A percentile compares a stretch with the other conserved stretches of the same genome.
phyloP scores from a whole-genome alignment of 768 basidiomycete genomes.

The Hygrophorus russula region DNA sequence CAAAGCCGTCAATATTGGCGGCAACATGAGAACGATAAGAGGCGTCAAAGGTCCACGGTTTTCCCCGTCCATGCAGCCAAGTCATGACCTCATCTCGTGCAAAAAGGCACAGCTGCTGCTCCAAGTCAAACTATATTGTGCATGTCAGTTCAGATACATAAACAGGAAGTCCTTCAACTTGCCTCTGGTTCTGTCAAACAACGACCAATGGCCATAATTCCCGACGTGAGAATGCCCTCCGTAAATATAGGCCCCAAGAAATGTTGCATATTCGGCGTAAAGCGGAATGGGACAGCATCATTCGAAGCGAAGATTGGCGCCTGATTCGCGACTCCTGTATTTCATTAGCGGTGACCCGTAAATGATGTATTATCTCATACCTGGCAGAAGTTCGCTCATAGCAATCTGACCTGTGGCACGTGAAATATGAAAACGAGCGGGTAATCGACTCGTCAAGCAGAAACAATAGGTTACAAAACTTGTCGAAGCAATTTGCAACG shows the following conservation, averaged over 20 bases:
- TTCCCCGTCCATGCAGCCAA: constrained; percentile 54
- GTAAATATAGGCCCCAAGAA: constrained; percentile 84
- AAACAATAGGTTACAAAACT: constrained; percentile 91
- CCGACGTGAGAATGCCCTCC: constrained; percentile 80
- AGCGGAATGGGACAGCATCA: constrained; percentile 92
- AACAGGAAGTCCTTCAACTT: constrained; percentile 10
- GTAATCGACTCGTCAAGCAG: constrained; percentile 73
- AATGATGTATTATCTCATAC: constrained; percentile 24
- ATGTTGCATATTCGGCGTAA: constrained; percentile 92
- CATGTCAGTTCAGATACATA: neutral
- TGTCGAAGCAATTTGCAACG: constrained; percentile 74
- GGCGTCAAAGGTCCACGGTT: constrained; percentile 45
- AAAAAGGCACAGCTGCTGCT: constrained; percentile 85
- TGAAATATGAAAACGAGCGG: constrained; percentile 79
- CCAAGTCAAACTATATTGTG: constrained; percentile 66
- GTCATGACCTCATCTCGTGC: constrained; percentile 85
- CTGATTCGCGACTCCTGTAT: constrained; percentile 28
- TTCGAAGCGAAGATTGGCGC: constrained; percentile 60
- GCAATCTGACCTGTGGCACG: constrained; percentile 83
- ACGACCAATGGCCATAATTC: constrained; percentile 85
- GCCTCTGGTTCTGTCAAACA: constrained; percentile 90
- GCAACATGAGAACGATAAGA: constrained; percentile 44
- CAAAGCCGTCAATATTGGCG: constrained; percentile 54
- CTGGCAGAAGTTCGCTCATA: constrained; percentile 87
- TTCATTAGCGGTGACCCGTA: neutral